A percentile compares a stretch with the other conserved stretches of the same genome.
These are phyloP conservation scores for Mucor indicus DNA, from an alignment of 371 early-diverging fungal genomes.

Conservation along the genomic window DNA sequence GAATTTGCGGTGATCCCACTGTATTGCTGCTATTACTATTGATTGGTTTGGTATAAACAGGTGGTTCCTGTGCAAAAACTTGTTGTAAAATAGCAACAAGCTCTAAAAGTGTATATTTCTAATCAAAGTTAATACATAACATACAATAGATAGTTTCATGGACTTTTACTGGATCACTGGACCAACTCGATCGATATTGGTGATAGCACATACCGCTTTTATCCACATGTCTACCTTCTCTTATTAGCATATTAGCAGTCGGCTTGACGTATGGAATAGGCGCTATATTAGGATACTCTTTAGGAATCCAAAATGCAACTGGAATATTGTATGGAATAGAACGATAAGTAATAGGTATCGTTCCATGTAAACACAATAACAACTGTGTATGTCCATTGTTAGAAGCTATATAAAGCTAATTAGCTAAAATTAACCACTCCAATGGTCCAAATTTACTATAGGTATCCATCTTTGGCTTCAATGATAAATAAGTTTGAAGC, in stretches of 20 bases:
- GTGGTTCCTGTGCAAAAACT: slow-evolving; percentile 76
- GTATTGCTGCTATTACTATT: slow-evolving; percentile 10
- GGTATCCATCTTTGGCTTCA: slow-evolving; percentile 69
- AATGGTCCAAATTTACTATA: slow-evolving; percentile 51
- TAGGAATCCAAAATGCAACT: slow-evolving; percentile 85
- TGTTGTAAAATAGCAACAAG: slow-evolving; percentile 68
- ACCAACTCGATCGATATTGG: slow-evolving; percentile 68
- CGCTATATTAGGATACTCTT: slow-evolving; percentile 73
- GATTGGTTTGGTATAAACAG: slow-evolving; percentile 71
- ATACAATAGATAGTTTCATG: too few relatives aligned
- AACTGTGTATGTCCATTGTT: slow-evolving; percentile 73
- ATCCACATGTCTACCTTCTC: slow-evolving; percentile 81
- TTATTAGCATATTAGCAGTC: slow-evolving; percentile 83
- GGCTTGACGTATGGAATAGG: slow-evolving; percentile 88
- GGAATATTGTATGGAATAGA: slow-evolving; percentile 91
- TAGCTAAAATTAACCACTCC: not conserved
- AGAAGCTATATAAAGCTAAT: slow-evolving; percentile 36
- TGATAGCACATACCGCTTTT: slow-evolving; percentile 80
- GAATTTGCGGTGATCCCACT: not conserved
- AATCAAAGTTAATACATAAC: not conserved
- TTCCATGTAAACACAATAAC: slow-evolving; percentile 80
- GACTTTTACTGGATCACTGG: slow-evolving; percentile 37
- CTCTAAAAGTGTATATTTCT: slow-evolving; percentile 62
- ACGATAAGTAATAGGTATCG: slow-evolving; percentile 81
- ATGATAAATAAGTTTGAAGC: slow-evolving; percentile 58